phyloP scores from a whole-genome alignment of 352 stramenopile species.

The Pythium dissotocum region DNA sequence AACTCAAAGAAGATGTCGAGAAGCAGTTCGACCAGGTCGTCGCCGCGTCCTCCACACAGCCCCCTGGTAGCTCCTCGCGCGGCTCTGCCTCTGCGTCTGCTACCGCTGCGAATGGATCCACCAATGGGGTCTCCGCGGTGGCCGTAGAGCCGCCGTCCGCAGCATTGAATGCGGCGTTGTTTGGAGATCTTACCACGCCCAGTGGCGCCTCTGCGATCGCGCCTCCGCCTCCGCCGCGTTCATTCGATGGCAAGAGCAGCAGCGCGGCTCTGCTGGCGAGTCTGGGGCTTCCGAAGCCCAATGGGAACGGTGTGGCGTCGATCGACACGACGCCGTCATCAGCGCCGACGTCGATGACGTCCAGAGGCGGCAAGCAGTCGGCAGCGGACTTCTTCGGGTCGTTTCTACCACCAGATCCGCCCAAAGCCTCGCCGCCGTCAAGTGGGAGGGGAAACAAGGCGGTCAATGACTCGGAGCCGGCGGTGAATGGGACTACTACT shows the following conservation, averaged over 20 bases:
- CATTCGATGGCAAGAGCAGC: constrained; percentile 20
- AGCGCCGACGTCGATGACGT: constrained; percentile 18
- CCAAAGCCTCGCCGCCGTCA: background rate
- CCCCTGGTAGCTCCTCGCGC: constrained; percentile 16
- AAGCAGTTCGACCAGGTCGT: constrained; percentile 88
- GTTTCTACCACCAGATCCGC: constrained; percentile 11
- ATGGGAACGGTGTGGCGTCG: background rate
- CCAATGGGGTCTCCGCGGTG: background rate
- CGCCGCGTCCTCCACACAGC: constrained; percentile 25
- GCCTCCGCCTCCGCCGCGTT: constrained; percentile 20
- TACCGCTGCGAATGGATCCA: background rate
- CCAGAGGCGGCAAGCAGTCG: background rate
- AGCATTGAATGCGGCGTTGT: constrained; percentile 20
- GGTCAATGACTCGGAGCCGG: background rate
- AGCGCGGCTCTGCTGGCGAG: constrained; percentile 19
- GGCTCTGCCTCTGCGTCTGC: background rate
- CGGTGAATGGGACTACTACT: background rate
- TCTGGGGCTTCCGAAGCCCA: constrained; percentile 8
- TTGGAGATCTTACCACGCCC: constrained; percentile 10
- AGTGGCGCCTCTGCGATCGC: background rate
- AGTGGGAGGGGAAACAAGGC: background rate
- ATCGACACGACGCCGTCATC: constrained; percentile 10
- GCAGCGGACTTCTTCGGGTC: constrained; percentile 22
- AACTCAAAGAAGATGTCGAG: constrained; percentile 84
- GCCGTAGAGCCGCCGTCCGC: constrained; percentile 17